Percentiles rank a stretch among this genome's conserved stretches.
These are phyloP conservation scores for Globisporangium carolinianum DNA, from an alignment of 352 stramenopile species.

Conservation along the genomic window DNA sequence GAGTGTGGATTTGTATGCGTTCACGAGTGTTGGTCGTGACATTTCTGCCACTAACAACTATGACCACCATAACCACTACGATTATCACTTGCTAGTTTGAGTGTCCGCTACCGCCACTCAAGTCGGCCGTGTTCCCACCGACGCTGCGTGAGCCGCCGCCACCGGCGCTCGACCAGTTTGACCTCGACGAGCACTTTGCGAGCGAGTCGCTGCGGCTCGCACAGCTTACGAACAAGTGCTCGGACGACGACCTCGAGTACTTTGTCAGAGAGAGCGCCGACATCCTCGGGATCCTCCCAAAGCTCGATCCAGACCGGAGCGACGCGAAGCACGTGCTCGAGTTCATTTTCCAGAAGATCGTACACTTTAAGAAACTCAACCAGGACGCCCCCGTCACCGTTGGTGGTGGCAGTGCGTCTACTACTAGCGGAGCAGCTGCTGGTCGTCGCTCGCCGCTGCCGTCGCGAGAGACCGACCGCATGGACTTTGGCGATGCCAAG, in stretches of 20 bases:
- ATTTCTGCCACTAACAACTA: no score
- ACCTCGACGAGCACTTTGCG: conserved; percentile 96
- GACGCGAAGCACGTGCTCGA: conserved; percentile 89
- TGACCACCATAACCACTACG: no score
- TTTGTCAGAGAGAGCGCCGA: conserved; percentile 91
- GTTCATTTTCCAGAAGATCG: conserved; percentile 89
- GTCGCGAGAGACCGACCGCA: conserved; percentile 11
- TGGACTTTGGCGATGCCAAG: conserved; percentile 50
- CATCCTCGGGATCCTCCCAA: conserved; percentile 86
- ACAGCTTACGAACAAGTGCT: conserved; percentile 95
- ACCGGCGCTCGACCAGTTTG: conserved; percentile 93
- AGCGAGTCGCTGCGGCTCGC: conserved; percentile 88
- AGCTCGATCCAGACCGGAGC: conserved; percentile 59
- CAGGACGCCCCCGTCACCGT: conserved; percentile 34
- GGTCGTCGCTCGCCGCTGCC: conserved; percentile 12
- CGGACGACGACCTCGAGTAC: conserved; percentile 92
- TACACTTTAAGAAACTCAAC: conserved; percentile 92
- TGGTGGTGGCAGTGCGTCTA: neutral
- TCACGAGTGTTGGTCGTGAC: no score
- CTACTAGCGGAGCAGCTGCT: conserved; percentile 6
- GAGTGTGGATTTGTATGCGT: no score
- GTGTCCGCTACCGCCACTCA: conserved; percentile 88
- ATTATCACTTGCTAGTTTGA: conserved; percentile 71
- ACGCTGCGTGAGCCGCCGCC: conserved; percentile 84
- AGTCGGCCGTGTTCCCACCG: conserved; percentile 92